Evolutionary conservation across 495 filamentous ascomycete genomes (phyloP).

Genomic region (Aspergillus saccharolyticus): DNA sequence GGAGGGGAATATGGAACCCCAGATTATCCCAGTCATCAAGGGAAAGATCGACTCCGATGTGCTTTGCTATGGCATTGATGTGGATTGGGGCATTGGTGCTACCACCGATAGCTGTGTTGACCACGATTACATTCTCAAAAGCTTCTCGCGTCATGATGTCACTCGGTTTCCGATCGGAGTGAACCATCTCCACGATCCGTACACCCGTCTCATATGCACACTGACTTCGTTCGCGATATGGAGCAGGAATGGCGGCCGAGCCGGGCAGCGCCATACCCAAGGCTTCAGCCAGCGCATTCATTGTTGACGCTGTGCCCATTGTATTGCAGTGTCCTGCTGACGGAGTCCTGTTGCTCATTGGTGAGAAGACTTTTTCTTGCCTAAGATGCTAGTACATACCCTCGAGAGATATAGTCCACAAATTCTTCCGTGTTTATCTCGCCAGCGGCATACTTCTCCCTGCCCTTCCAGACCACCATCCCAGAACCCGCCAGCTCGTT

Average conservation of each 20-base stretch:
- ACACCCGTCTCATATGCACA: slow-evolving; percentile 50
- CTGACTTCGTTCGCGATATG: slow-evolving; percentile 48
- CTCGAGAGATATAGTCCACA: slow-evolving; percentile 46
- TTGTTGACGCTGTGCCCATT: slow-evolving; percentile 55
- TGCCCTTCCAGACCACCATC: slow-evolving; percentile 47
- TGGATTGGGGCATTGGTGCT: slow-evolving; percentile 56
- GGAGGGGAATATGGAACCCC: slow-evolving; percentile 44
- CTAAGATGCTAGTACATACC: slow-evolving; percentile 24
- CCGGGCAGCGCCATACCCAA: slow-evolving; percentile 54
- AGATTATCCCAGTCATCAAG: slow-evolving; percentile 51
- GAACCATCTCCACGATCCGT: slow-evolving; percentile 52
- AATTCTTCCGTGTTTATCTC: slow-evolving; percentile 45
- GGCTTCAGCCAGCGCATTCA: slow-evolving; percentile 53
- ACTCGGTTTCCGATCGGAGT: slow-evolving; percentile 48
- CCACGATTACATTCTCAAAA: slow-evolving; percentile 52
- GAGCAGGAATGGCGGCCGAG: slow-evolving; percentile 50
- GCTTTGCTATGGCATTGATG: slow-evolving; percentile 50
- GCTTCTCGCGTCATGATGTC: slow-evolving; percentile 52
- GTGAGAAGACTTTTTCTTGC: neutral
- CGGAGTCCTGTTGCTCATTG: slow-evolving; percentile 30
- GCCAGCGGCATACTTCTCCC: slow-evolving; percentile 48
- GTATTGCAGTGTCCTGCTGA: slow-evolving; percentile 54
- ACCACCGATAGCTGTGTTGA: slow-evolving; percentile 50
- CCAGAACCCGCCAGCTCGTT: slow-evolving; percentile 42
- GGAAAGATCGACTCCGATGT: slow-evolving; percentile 46